A percentile compares a stretch with the other conserved stretches of the same genome.
These are phyloP conservation scores for Eragrostis curvula DNA, from an alignment of 176 grass and related monocot species.

Conservation along the genomic window DNA sequence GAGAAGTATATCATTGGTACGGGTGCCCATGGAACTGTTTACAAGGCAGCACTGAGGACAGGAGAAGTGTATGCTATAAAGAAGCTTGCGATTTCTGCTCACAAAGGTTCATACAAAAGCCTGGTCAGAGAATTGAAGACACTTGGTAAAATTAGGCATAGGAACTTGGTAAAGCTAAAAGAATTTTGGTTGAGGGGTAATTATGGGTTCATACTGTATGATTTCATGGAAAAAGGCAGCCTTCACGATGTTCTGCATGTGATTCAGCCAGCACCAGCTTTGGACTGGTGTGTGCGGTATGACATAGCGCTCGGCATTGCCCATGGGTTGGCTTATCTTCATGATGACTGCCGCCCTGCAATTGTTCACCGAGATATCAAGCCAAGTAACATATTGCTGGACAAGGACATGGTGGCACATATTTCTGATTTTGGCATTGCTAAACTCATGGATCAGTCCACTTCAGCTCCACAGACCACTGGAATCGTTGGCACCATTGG, in stretches of 20 bases:
- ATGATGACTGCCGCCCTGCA: constrained; percentile 66
- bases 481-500: neutral
- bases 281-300: constrained; percentile 70
- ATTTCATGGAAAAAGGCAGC: constrained; percentile 86
- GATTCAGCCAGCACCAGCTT: constrained; percentile 35
- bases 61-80: constrained; percentile 74
- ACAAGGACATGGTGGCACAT: constrained; percentile 73
- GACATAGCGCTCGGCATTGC: constrained; percentile 70
- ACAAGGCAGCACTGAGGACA: constrained; percentile 55
- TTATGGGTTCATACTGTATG: constrained; percentile 79
- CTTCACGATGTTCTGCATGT: constrained; percentile 79
- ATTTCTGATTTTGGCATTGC: constrained; percentile 94
- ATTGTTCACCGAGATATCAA: constrained; percentile 90
- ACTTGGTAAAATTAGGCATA: constrained; percentile 67
- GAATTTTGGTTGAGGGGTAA: constrained; percentile 66
- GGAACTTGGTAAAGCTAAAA: constrained; percentile 72
- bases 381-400: constrained; percentile 83
- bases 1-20: constrained; percentile 57
- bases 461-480: neutral
- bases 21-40: constrained; percentile 74
- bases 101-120: constrained; percentile 56
- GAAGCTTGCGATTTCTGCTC: constrained; percentile 47
- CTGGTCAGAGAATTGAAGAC: constrained; percentile 80
- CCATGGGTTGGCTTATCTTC: constrained; percentile 77
- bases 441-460: neutral